phyloP scores from a whole-genome alignment of 164 flowering plant genomes.

The Dillenia suffruticosa region DNA sequence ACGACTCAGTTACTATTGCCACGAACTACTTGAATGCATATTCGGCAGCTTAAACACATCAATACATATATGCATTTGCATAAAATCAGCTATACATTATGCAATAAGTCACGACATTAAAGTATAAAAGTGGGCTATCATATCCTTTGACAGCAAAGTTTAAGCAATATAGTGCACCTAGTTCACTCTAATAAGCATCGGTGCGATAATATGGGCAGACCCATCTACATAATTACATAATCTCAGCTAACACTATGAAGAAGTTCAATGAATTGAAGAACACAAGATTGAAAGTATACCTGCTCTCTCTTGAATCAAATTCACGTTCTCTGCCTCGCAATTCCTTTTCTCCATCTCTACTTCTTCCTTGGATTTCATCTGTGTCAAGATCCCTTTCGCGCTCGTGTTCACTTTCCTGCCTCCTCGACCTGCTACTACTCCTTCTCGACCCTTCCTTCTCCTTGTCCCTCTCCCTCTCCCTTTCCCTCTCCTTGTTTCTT shows the following conservation, averaged over 20 bases:
- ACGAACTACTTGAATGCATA: too few relatives aligned
- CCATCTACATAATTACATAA: too few relatives aligned
- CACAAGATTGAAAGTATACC: slow-evolving; percentile 22
- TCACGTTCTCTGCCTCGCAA: slow-evolving; percentile 32
- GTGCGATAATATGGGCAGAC: too few relatives aligned
- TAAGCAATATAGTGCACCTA: too few relatives aligned
- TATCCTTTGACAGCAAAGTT: too few relatives aligned
- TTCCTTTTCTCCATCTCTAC: slow-evolving; percentile 32
- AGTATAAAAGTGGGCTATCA: too few relatives aligned
- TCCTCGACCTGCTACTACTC: slow-evolving; percentile 31
- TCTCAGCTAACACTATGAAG: neutral
- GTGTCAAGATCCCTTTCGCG: slow-evolving; percentile 8
- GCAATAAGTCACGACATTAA: too few relatives aligned
- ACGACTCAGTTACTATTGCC: too few relatives aligned
- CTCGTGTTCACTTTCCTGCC: slow-evolving; percentile 20
- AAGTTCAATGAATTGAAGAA: neutral
- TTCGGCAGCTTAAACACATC: too few relatives aligned
- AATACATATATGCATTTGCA: too few relatives aligned
- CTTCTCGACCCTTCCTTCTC: slow-evolving; percentile 27
- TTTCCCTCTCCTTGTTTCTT: slow-evolving; percentile 8
- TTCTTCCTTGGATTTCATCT: slow-evolving; percentile 12
- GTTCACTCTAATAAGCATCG: too few relatives aligned
- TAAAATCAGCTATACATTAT: too few relatives aligned
- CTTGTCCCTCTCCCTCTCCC: slow-evolving; percentile 8
- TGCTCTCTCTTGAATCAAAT: slow-evolving; percentile 36